Percentiles rank a stretch among this genome's conserved stretches.
These are phyloP conservation scores for Tricholoma terreum DNA, from an alignment of 768 basidiomycete species.

Conservation along the genomic window DNA sequence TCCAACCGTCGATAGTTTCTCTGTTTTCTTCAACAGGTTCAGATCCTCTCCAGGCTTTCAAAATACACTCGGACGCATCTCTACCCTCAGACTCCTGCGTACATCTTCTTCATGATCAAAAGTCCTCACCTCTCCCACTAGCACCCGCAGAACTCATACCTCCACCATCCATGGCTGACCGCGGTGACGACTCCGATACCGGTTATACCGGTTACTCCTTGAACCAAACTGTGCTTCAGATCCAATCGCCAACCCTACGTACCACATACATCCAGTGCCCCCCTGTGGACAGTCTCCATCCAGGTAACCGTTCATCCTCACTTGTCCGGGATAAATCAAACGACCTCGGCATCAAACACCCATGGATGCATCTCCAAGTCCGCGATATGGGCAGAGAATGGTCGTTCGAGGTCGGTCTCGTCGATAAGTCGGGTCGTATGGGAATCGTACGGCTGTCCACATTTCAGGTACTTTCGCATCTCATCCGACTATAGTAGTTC, in stretches of 20 bases:
- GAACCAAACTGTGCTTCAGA: constrained; percentile 69
- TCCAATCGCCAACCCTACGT: constrained; percentile 72
- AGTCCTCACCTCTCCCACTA: constrained; percentile 48
- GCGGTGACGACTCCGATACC: constrained; percentile 20
- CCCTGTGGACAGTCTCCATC: constrained; percentile 20
- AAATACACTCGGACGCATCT: constrained; percentile 40
- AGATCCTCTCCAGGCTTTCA: constrained; percentile 59
- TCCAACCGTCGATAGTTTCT: constrained; percentile 66
- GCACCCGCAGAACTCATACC: constrained; percentile 46
- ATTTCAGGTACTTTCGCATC: constrained; percentile 81
- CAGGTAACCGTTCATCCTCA: not conserved
- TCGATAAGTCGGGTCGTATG: constrained; percentile 56
- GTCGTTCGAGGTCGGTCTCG: constrained; percentile 74
- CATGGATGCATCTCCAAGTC: constrained; percentile 76
- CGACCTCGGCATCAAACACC: constrained; percentile 59
- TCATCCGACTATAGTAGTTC: too few relatives aligned
- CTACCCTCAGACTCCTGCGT: constrained; percentile 63
- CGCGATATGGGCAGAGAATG: constrained; percentile 65
- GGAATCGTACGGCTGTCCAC: constrained; percentile 71
- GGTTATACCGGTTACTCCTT: constrained; percentile 36
- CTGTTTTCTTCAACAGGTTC: constrained; percentile 73
- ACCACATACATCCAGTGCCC: constrained; percentile 71
- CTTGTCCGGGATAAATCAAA: constrained; percentile 11
- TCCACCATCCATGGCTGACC: constrained; percentile 27
- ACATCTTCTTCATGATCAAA: constrained; percentile 58